Evolutionary conservation across 345 rosid species (phyloP).

Genomic region (Syzygium jambos): DNA sequence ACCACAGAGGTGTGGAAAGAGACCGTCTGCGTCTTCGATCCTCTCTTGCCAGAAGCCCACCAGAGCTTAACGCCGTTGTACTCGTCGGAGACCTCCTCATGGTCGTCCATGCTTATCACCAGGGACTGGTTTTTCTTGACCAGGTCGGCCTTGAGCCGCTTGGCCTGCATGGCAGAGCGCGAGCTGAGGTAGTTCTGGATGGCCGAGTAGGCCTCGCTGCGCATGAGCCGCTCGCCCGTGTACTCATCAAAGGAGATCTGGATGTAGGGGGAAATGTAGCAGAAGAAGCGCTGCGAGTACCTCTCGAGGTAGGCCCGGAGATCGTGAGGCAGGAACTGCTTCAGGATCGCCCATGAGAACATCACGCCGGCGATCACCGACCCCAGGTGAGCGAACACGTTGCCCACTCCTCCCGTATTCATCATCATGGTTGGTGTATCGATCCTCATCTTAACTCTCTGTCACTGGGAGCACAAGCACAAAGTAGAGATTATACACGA

Average conservation of each 20-base stretch:
- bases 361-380: neutral
- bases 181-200: conserved; percentile 11
- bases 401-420: neutral
- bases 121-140: neutral
- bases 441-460: neutral
- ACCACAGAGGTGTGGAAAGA: neutral
- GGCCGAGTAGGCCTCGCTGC: conserved; percentile 2
- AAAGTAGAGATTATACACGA: neutral
- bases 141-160: conserved; percentile 8
- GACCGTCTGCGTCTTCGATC: no score
- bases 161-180: neutral
- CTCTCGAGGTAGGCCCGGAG: neutral
- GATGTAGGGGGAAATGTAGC: neutral
- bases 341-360: neutral
- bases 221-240: neutral
- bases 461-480: neutral
- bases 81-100: conserved; percentile 9
- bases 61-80: conserved; percentile 1
- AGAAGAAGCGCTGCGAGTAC: neutral
- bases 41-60: neutral
- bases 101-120: conserved; percentile 9
- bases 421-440: neutral
- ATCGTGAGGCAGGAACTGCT: neutral
- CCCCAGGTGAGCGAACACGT: neutral
- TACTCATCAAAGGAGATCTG: conserved; percentile 3